Conservation (phyloP, 202 grass and related monocot genomes). For the Saccharum hybrid region DNA sequence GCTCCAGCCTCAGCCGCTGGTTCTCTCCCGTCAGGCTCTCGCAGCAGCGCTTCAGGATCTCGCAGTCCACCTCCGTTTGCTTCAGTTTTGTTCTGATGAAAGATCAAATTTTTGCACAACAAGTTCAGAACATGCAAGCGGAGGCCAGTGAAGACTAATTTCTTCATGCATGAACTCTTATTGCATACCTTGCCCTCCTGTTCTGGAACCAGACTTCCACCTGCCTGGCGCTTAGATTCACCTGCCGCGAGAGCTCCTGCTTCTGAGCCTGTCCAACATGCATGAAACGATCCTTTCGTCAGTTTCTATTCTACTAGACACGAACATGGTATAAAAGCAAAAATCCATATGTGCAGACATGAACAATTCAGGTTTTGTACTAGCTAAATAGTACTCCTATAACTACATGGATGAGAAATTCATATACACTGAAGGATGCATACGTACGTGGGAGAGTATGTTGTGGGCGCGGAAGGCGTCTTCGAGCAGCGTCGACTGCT, state of each 20-base stretch:
- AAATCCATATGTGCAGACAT: background rate
- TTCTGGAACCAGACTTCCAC: slow-evolving; percentile 98
- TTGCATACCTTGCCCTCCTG: slow-evolving; percentile 70
- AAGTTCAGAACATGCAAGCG: background rate
- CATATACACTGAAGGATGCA: too few relatives aligned
- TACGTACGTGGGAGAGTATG: slow-evolving; percentile 74
- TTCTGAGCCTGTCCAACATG: slow-evolving; percentile 59
- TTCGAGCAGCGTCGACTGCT: slow-evolving; percentile 67
- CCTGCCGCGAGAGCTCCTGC: slow-evolving; percentile 59
- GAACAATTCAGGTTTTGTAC: background rate
- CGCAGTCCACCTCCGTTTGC: slow-evolving; percentile 76
- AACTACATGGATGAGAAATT: too few relatives aligned
- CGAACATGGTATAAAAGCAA: background rate
- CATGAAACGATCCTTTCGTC: background rate
- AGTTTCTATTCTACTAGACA: background rate
- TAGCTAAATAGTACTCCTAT: too few relatives aligned
- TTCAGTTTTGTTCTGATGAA: slow-evolving; percentile 74
- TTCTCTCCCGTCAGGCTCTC: slow-evolving; percentile 75
- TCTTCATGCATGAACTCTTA: background rate
- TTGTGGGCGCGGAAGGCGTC: slow-evolving; percentile 62
- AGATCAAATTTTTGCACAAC: background rate
- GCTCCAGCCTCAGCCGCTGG: slow-evolving; percentile 62
- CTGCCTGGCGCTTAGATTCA: slow-evolving; percentile 73
- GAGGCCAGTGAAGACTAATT: background rate
- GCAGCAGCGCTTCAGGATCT: slow-evolving; percentile 67